A percentile compares a stretch with the other conserved stretches of the same genome.
Conservation (phyloP, 768 basidiomycete species). For the Cystofilobasidium macerans region DNA sequence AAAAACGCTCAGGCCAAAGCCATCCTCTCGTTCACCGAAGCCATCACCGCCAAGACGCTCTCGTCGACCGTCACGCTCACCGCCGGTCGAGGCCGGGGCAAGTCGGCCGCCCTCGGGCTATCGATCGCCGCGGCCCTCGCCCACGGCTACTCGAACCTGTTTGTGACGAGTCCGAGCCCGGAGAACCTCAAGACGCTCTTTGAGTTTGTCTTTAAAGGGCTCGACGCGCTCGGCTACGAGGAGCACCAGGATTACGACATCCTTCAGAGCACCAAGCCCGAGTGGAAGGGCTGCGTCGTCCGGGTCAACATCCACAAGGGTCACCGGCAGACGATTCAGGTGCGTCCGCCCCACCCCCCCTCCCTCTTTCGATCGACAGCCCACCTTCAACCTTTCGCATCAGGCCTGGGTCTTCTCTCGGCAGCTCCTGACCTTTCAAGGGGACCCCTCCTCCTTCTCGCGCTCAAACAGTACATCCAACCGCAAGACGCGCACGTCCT, state of each 20-base stretch:
- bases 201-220: constrained; percentile 91
- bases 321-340: constrained; percentile 94
- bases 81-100: constrained; percentile 87
- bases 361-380: background rate
- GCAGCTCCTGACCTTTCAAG: too few species aligned
- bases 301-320: constrained; percentile 85
- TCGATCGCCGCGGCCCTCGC: constrained; percentile 85
- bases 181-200: constrained; percentile 98
- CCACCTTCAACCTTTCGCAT: background rate
- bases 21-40: constrained; percentile 84
- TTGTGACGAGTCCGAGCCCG: constrained; percentile 92
- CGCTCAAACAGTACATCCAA: constrained; percentile 72
- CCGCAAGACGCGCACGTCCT: constrained; percentile 96
- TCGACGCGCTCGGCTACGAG: constrained; percentile 89
- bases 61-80: constrained; percentile 92
- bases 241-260: constrained; percentile 98
- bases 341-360: too few species aligned
- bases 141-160: constrained; percentile 93
- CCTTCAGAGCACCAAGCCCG: constrained; percentile 87
- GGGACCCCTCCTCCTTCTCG: background rate
- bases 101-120: constrained; percentile 90
- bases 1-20: constrained; percentile 64
- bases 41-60: constrained; percentile 82
- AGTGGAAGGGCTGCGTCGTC: constrained; percentile 89
- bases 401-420: too few species aligned